Base-by-base conservation (phyloP, 352 stramenopile genomes). In the Pythium utonaiense region DNA sequence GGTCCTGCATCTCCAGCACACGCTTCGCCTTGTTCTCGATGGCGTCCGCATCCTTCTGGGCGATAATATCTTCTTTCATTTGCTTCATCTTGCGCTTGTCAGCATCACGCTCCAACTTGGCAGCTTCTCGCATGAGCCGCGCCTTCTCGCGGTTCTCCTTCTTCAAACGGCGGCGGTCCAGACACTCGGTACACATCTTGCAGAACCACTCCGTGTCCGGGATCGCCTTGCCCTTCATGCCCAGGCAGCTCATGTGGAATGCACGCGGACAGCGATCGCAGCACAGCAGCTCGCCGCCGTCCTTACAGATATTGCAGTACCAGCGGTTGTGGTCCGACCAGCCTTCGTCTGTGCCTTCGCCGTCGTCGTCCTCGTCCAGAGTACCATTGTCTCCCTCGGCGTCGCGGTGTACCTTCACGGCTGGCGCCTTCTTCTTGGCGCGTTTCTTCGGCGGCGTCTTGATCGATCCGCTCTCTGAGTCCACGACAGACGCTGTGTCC, bases 251-350 rank as follows among this genome's bases (percentile, higher is more conserved):
- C 83, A 93, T 93, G 67, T 98, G 95, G 78, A 97, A 98, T 17
- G 91, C 82, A 53, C 93, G 67, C 14, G 93, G 93, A 66, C 95
- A 98, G 17, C 84, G 86, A 53, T 95, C 89, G 62, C 95, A 98
- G 57, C 85, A 96, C 25, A 97, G 68, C 45, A 98, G 53, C 58
- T 96, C 86, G 33, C 91, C 91, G 44, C 80, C 81, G 33, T 93
- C 87, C 52, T 95, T 95, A 74, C 86, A 95, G 31, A 95, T 93
- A 63, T 95, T 95, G 70, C 86, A 95, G 68, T 95, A 95, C 83
- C 83, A 93, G 22, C 83, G 83, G 65, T 95, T 95, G 64, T 95
- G 83, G 62, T 95, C 86, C 1, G 81, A 74, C 83, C 83, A 93
- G 44, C 77, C 80, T 34, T 93, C 83, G 57, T 90, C 77, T 4